Evolutionary conservation across 2,329 filamentous ascomycete species (phyloP), one percentile per base, ranked within the genome.

Genomic region (Phyllachora maydis): DNA sequence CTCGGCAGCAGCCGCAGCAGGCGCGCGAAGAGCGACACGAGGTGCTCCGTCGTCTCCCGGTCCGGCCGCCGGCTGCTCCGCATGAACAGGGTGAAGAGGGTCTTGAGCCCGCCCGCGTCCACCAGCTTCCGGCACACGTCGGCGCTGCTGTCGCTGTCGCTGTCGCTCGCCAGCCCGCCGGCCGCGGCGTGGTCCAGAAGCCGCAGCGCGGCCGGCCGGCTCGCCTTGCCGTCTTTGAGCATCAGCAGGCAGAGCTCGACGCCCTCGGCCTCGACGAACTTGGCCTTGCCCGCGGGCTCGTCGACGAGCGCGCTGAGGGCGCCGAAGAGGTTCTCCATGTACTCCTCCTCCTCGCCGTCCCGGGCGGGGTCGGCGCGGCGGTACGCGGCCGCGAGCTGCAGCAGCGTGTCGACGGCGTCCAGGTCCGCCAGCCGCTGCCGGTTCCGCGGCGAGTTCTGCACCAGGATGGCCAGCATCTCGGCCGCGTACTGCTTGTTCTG

Each of bases 401-500:
- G 67, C 34, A 92, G 55, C 3, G 61, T 46, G 37, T 98, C 85
- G 6, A 88, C 59, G 1, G 76, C 74, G 30, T 91, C 71, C 1
- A 73, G 49, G 14, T 52, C 46, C 18, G 65, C 63, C 4, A 92
- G 52, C 22, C 59, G 59, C 12, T 50, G 50, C 21, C 77, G 56
- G 36, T 81, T 82, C 16, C 16, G 16, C 6, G 6, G 16, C 18
- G 60, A 47, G 0, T 61, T 33, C 44, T 93, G 83, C 11, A 85
- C 59, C 6, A 98, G 52, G 26, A 98, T 88, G 8, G 85, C 82
- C 3, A 98, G 56, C 6, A 95, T 66, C 47, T 98, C 88, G 10
- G 85, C 81, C 0, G 82, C 66, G 43, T 95, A 98, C 43, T 93
- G 85, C 43, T 88, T 91, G 43, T 98, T 98, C 42, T 98, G 88